These are phyloP conservation scores for Telfairia occidentalis DNA, from an alignment of 331 rosid species.

Conservation along the genomic window DNA sequence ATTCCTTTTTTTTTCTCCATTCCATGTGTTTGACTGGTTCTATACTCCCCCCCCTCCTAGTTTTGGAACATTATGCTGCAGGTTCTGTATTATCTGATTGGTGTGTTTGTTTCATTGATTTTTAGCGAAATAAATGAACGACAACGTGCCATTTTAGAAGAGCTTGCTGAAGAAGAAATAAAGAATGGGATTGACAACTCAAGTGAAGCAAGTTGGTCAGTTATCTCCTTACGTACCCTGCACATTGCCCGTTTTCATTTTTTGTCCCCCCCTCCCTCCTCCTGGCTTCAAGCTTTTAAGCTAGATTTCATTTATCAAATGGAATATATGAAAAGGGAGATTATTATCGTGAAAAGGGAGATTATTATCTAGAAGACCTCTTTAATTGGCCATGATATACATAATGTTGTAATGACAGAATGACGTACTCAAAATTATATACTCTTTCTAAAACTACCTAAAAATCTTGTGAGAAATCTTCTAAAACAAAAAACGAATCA, in stretches of 20 bases:
- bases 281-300: background rate
- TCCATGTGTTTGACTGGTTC: background rate
- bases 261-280: background rate
- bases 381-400: too few relatives aligned
- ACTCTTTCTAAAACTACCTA: too few relatives aligned
- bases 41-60: too few relatives aligned
- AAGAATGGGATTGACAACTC: slow-evolving; percentile 29
- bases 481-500: background rate
- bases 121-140: slow-evolving; percentile 59
- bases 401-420: too few relatives aligned
- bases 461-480: background rate
- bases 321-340: too few relatives aligned
- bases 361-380: too few relatives aligned
- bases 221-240: background rate
- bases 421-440: too few relatives aligned
- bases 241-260: background rate
- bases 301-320: background rate
- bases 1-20: background rate
- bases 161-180: slow-evolving; percentile 77
- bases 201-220: slow-evolving; percentile 57
- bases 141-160: slow-evolving; percentile 76
- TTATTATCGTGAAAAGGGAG: too few relatives aligned
- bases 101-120: slow-evolving; percentile 12
- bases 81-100: slow-evolving; percentile 17
- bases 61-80: slow-evolving; percentile 1